Base-by-base conservation (phyloP, 441 rosid genomes). In the Lepidium campestre region DNA sequence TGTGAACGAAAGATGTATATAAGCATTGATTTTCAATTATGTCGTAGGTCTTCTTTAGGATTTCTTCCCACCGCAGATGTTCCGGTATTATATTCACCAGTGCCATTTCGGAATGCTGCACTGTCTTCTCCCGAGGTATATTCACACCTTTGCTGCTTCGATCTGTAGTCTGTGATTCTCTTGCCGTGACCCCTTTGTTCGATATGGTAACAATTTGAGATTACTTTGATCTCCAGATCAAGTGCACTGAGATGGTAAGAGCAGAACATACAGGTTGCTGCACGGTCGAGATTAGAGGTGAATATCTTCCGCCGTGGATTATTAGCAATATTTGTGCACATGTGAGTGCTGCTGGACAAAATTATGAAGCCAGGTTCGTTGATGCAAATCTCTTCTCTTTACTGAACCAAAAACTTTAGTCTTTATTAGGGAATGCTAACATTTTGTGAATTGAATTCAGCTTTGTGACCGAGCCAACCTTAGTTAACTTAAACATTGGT, bases 301-400 rank as follows among this genome's bases (percentile, higher is more conserved):
- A 81, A 31, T 85, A 67, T 77, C 70, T 95, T 72, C 97, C 98
- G 1, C 88, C 96, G 4, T 95, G 99, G 99, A 89, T 87, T 45
- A 60, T 92, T 55, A 80, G 85, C 78, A 84, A 82, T 45, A 27
- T 95, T 40, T 88, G 97, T 76, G 73, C 87, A 11, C 63, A 78
- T 52, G 67, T 87, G 56, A 74, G 76, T 41, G 83, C 89, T 56
- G 80, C 78, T 39, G 93, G 84, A 36, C 82, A 68, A 45, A 73
- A 73, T 77, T 92, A 90, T 70, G 97, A 88, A 68, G 92, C 93
- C 45, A 85, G 97, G 99, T 95, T 81, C 5, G 56, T 74, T 50
- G n/a, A 32, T 55, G 12, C 34, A 35, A 11, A 48, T 47, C 60
- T 18, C 35, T 53, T 10, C 6, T 68, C 61, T 23, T 48, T 47